A percentile compares a stretch with the other conserved stretches of the same genome.
phyloP scores from a whole-genome alignment of 1,284 basidiomycete genomes.

The Takashimella koratensis region DNA sequence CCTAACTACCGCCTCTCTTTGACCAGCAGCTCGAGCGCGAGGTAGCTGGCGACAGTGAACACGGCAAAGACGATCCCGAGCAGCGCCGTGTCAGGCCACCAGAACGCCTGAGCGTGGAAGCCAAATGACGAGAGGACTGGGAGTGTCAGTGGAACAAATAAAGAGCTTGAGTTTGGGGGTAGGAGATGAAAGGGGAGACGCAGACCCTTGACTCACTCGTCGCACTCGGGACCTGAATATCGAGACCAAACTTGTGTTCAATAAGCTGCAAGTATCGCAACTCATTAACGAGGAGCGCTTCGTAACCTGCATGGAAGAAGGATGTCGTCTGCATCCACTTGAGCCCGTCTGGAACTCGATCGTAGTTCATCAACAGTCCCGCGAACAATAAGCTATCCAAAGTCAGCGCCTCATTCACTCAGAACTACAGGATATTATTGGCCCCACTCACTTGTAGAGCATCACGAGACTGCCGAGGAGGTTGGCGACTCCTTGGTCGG shows the following conservation, averaged over 20 bases:
- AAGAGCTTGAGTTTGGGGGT: background rate
- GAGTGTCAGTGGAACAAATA: background rate
- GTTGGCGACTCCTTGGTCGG: constrained; percentile 81
- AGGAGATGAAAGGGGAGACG: background rate
- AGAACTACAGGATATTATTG: background rate
- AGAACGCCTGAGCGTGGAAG: constrained; percentile 83
- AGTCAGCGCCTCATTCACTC: constrained; percentile 1
- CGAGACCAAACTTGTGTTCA: constrained; percentile 88
- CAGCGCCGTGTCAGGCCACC: constrained; percentile 87
- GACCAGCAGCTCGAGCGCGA: constrained; percentile 80
- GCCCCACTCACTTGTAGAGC: constrained; percentile 85
- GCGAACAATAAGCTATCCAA: constrained; percentile 81
- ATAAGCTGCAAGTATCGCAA: constrained; percentile 87
- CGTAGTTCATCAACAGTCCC: constrained; percentile 89
- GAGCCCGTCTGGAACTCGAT: constrained; percentile 67
- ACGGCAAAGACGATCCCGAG: constrained; percentile 76
- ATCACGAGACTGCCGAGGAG: constrained; percentile 91
- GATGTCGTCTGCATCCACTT: constrained; percentile 85
- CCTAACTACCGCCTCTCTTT: constrained; percentile 70
- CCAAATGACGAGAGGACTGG: constrained; percentile 77
- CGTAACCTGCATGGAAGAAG: constrained; percentile 99
- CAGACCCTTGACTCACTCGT: constrained; percentile 53
- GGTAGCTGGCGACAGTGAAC: constrained; percentile 70
- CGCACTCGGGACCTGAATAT: constrained; percentile 89
- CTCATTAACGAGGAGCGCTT: constrained; percentile 93